Evolutionary conservation across 305 asterid genomes (phyloP).

Genomic region (Solanum hybrid): DNA sequence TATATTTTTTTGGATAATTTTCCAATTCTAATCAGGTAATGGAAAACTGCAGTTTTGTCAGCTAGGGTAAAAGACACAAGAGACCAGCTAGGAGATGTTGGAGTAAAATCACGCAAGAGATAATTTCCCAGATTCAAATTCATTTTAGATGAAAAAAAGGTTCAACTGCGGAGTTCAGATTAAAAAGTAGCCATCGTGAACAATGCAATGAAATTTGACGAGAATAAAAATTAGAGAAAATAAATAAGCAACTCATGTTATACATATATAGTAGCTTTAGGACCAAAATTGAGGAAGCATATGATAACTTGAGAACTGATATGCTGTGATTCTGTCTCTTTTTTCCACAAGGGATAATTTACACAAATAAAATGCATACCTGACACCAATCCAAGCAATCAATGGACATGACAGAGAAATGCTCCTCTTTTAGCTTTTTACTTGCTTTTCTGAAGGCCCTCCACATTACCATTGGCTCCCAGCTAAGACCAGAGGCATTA

Average conservation of each 20-base stretch:
- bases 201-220: not conserved
- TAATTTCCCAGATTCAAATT: not conserved
- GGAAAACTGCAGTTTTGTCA: not conserved
- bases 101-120: not conserved
- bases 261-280: not conserved
- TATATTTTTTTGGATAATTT: not conserved
- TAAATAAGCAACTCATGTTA: not conserved
- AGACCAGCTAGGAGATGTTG: not conserved
- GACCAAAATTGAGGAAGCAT: not conserved
- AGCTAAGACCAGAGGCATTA: conserved; percentile 66
- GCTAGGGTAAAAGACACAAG: not conserved
- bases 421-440: conserved; percentile 38
- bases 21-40: not conserved
- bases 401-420: conserved; percentile 52
- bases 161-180: not conserved
- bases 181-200: not conserved
- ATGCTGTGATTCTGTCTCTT: not conserved
- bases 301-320: not conserved
- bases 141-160: not conserved
- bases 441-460: conserved; percentile 66
- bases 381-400: conserved; percentile 85
- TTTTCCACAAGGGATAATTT: not conserved
- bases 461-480: conserved; percentile 92
- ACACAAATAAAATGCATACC: conserved; percentile 29
- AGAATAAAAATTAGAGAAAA: not conserved